Evolutionary conservation across 352 stramenopile species (phyloP).

Genomic region (Globisporangium nunn): DNA sequence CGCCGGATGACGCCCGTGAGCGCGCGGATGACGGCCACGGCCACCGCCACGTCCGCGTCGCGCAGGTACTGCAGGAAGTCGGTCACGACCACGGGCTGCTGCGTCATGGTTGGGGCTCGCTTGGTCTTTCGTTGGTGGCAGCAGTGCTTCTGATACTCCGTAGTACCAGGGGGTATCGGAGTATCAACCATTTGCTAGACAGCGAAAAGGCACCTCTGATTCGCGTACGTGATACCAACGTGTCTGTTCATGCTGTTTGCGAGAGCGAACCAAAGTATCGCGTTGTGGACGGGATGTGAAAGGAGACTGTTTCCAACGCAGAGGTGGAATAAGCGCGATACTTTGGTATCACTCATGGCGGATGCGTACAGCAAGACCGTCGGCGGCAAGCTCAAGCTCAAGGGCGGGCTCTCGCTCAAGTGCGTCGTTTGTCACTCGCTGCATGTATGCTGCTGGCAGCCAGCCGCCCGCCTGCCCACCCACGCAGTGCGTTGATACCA

Average conservation of each 20-base stretch:
- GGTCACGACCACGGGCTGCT: slow-evolving; percentile 36
- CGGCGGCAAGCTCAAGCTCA: slow-evolving; percentile 75
- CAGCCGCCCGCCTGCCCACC: no score
- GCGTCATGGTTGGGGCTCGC: background rate
- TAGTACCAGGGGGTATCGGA: no score
- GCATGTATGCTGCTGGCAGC: background rate
- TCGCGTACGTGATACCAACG: no score
- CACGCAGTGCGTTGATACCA: background rate
- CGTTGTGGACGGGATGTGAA: no score
- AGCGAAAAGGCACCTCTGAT: no score
- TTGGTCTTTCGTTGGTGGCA: no score
- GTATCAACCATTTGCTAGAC: no score
- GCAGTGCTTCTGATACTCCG: background rate
- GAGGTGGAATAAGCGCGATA: no score
- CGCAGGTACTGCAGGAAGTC: slow-evolving; percentile 70
- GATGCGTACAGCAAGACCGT: slow-evolving; percentile 62
- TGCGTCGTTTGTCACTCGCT: slow-evolving; percentile 13
- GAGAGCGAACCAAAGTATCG: no score
- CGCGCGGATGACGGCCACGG: slow-evolving; percentile 92
- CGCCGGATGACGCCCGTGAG: slow-evolving; percentile 89
- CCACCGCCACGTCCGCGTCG: slow-evolving; percentile 80
- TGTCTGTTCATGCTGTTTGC: no score
- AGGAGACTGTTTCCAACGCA: no score
- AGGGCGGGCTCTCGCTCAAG: slow-evolving; percentile 81
- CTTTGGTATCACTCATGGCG: background rate